Base-by-base conservation (phyloP, 148 eudicot genomes). In the Rhododendron ferrugineum region DNA sequence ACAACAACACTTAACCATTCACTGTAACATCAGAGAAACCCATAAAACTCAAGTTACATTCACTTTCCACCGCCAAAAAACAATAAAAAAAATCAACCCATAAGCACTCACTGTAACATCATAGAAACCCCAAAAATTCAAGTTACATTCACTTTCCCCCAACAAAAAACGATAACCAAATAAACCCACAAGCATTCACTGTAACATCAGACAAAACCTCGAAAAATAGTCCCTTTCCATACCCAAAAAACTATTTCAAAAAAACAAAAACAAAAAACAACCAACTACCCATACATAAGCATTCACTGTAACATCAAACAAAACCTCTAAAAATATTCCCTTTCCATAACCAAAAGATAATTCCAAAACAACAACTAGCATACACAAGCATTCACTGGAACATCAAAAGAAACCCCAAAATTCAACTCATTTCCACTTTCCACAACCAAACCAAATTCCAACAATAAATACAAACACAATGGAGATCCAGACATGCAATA, bases 401-500 rank as follows among this genome's bases (percentile, higher is more conserved):
- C 74, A 68, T 10, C 85, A 85, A 85, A 85, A 5, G 40, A 42
- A 90, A 86, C 58, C 86, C 87, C 85, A 79, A 85, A 85, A 50
- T 79, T 62, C 46, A 9, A 81, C 73, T 49, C 62, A 22, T 66
- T 78, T 23, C 58, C 83, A 78, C 84, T 73, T 64, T 81, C 36
- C 50, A 60, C 70, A 20, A 26, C 82, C 78, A 81, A 68, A 68
- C 80, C 68, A 66, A 6, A 64, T 72, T 80, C 75, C 82, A 83
- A 86, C 46, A 70, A 80, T 4, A 66, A 10, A 85, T 60, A 78
- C 37, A 50, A 42, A 62, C 85, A 85, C 78, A 83, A 82, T 54
- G 60, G 85, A 88, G 92, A 93, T 93, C 92, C 34, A 83, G 47
- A 49, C 88, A 92, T 88, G 91, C 91, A 89, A 87, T 30, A 58